Conservation (phyloP, 257 asterid genomes). For the Solanum appendiculatum region DNA sequence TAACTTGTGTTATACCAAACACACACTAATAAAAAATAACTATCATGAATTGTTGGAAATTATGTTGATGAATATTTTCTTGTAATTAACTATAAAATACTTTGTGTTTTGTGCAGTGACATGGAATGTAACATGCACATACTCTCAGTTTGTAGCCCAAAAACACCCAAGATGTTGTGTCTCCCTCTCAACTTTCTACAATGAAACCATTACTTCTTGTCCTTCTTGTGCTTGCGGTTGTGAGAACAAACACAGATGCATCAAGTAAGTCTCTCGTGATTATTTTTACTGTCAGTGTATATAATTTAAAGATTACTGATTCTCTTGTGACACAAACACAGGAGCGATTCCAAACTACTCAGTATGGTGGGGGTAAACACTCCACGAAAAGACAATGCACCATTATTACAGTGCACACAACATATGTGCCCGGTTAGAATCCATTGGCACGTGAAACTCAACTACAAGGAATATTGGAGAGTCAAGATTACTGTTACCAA, state of each 20-base stretch:
- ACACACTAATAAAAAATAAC: too few species aligned
- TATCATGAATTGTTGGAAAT: background rate
- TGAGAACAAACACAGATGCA: conserved; percentile 46
- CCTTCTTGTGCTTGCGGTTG: conserved; percentile 74
- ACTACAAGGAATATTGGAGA: conserved; percentile 79
- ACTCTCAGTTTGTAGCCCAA: conserved; percentile 59
- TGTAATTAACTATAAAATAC: background rate
- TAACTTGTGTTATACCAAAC: background rate
- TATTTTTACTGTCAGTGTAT: background rate
- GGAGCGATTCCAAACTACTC: background rate
- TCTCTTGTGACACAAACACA: background rate
- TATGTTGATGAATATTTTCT: background rate
- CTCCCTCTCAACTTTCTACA: conserved; percentile 68
- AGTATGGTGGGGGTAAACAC: background rate
- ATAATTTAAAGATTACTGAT: background rate
- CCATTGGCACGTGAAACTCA: conserved; percentile 84
- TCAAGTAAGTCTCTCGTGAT: conserved; percentile 32
- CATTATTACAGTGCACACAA: conserved; percentile 52
- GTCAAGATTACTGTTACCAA: conserved; percentile 68
- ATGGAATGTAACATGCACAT: conserved; percentile 74
- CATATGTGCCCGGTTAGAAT: conserved; percentile 88
- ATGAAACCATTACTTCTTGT: conserved; percentile 62
- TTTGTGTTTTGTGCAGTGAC: conserved; percentile 35
- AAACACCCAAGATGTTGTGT: conserved; percentile 69
- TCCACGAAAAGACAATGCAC: background rate